phyloP scores from a whole-genome alignment of 352 stramenopile species.

The Phytopythium kandeliae region DNA sequence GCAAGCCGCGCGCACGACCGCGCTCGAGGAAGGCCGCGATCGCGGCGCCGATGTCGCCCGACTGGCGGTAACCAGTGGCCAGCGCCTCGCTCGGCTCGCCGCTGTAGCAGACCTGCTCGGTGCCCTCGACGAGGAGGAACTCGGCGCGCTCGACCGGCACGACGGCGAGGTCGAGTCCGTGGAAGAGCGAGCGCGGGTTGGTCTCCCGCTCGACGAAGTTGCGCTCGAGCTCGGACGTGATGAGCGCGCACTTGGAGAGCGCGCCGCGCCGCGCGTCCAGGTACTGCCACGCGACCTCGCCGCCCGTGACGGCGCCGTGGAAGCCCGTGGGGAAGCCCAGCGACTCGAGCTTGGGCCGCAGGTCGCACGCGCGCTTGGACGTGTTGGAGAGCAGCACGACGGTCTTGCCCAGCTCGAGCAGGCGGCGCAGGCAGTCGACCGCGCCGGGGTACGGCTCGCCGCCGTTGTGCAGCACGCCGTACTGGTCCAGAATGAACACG shows the following conservation, averaged over 20 bases:
- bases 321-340: conserved; percentile 67
- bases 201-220: conserved; percentile 23
- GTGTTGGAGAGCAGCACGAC: conserved; percentile 89
- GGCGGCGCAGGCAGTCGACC: conserved; percentile 48
- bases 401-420: conserved; percentile 55
- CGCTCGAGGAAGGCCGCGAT: conserved; percentile 40
- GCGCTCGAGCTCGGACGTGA: conserved; percentile 27
- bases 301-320: conserved; percentile 48
- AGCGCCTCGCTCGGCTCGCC: conserved; percentile 20
- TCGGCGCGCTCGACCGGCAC: conserved; percentile 31
- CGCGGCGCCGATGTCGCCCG: conserved; percentile 28
- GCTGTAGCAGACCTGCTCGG: conserved; percentile 47
- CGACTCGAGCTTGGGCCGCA: conserved; percentile 40
- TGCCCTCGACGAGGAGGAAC: conserved; percentile 54
- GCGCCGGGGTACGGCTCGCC: conserved; percentile 53
- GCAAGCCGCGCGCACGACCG: conserved; percentile 48
- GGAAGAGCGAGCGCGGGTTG: conserved; percentile 40
- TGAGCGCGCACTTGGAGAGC: conserved; percentile 30
- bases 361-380: conserved; percentile 50
- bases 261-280: conserved; percentile 16
- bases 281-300: conserved; percentile 43
- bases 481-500: conserved; percentile 91
- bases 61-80: conserved; percentile 37
- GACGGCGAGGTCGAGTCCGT: conserved; percentile 41
- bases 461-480: conserved; percentile 90